Base-by-base conservation (phyloP, 345 rosid species). In the Microcos paniculata region DNA sequence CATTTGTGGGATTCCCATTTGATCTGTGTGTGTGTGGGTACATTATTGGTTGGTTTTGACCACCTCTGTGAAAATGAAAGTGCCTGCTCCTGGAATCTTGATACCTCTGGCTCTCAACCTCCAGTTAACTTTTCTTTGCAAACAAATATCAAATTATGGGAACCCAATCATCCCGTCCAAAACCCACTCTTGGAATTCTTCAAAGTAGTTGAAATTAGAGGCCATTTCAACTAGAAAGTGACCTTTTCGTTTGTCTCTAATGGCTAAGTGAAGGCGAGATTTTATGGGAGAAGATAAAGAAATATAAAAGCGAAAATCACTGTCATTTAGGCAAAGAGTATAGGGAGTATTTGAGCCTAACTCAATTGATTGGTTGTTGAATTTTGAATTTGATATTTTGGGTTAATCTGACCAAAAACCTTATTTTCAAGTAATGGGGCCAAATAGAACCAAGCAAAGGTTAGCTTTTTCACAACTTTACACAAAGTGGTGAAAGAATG, bases 371-470 rank as follows among this genome's bases (percentile, higher is more conserved):
- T 49, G 28, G 43, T 38, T 35, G 31, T 56, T 42, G 65, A 26
- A n/a, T 4, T 65, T 19, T 12, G 43, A 64, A 64, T 24, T 26
- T 30, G 71, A 26, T 40, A 28, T 66, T 55, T 46, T 58, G 16
- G 48, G 66, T 0, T 77, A 38, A n/a, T 0, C 19, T 79, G 73
- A 73, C 70, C 35, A 26, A 24, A 59, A 53, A 38, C 40, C 19
- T 35, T 1, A 43, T 24, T 67, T 73, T 66, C 74, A 68, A 65
- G 74, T 38, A 21, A 48, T 76, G 75, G 80, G 79, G 66, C 77
- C 82, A 76, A 30, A 53, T 64, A 55, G 15, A 58, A 69, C 63
- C 46, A 35, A 70, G 71, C 79, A 64, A 55, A 70, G 35, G 57
- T 53, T 55, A 38, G 35, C 58, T 30, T 69, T 73, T 12, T 52